Evolutionary conservation across 2,329 filamentous ascomycete species (phyloP).

Genomic region (Ceratocystis albifundus): DNA sequence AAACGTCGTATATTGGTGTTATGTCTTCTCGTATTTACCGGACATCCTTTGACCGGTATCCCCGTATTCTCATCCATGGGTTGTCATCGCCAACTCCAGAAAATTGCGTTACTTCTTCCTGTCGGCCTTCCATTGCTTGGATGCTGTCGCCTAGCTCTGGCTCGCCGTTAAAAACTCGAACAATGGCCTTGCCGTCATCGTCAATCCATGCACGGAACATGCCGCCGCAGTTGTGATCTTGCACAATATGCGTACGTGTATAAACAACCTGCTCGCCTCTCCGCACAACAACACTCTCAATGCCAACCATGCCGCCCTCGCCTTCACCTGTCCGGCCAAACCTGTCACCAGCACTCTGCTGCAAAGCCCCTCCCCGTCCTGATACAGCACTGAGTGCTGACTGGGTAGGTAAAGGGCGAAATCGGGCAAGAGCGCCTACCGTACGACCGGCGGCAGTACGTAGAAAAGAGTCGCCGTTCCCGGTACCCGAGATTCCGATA

Average conservation of each 20-base stretch:
- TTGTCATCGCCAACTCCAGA: constrained; percentile 13
- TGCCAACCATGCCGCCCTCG: constrained; percentile 75
- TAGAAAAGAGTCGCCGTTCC: constrained; percentile 82
- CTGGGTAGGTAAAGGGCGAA: constrained; percentile 41
- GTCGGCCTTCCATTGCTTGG: constrained; percentile 8
- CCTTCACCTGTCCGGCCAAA: constrained; percentile 66
- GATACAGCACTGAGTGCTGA: constrained; percentile 52
- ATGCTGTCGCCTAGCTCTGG: constrained; percentile 15
- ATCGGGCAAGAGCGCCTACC: constrained; percentile 60
- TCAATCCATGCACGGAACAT: constrained; percentile 77
- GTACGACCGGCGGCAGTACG: constrained; percentile 60
- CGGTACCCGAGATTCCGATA: constrained; percentile 61
- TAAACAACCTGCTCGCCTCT: constrained; percentile 36
- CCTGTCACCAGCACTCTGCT: constrained; percentile 59
- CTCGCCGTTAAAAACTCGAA: constrained; percentile 36
- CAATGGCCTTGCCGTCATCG: constrained; percentile 44
- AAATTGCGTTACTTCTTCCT: constrained; percentile 15
- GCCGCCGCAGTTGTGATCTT: constrained; percentile 74
- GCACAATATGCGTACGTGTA: constrained; percentile 46
- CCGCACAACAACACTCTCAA: constrained; percentile 46
- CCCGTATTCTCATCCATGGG: constrained; percentile 16
- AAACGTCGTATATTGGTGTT: neutral
- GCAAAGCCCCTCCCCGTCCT: constrained; percentile 60
- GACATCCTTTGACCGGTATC: constrained; percentile 20
- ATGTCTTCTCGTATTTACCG: neutral